Evolutionary conservation across 768 basidiomycete species (phyloP).

Genomic region (Pisolithus sp.): DNA sequence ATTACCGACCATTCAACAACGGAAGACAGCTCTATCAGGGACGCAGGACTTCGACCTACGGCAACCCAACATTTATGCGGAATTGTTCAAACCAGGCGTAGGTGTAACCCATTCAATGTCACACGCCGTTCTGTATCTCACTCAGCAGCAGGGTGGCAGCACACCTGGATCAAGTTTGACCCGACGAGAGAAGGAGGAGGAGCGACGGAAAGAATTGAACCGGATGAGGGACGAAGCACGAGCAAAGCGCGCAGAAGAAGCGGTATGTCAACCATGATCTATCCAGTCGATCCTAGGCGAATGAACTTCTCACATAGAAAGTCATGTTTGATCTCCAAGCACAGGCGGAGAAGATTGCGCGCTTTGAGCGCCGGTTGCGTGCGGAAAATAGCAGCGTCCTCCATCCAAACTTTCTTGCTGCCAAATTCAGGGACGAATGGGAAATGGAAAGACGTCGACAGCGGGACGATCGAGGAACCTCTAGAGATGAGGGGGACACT

Average conservation of each 20-base stretch:
- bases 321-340: conserved; percentile 50
- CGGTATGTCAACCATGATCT: conserved; percentile 33
- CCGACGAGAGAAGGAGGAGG: conserved; percentile 47
- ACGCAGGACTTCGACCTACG: conserved; percentile 57
- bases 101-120: conserved; percentile 11
- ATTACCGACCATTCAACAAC: conserved; percentile 21
- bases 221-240: conserved; percentile 66
- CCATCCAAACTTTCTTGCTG: conserved; percentile 56
- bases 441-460: conserved; percentile 34
- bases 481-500: conserved; percentile 26
- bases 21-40: conserved; percentile 39
- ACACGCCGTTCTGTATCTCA: neutral
- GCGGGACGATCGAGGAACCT: conserved; percentile 20
- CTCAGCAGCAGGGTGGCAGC: conserved; percentile 34
- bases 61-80: conserved; percentile 56
- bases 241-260: conserved; percentile 48
- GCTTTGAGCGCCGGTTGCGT: conserved; percentile 54
- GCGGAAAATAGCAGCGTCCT: conserved; percentile 46
- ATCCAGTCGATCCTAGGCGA: conserved; percentile 1
- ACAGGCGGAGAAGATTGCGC: conserved; percentile 53
- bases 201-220: conserved; percentile 59
- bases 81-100: conserved; percentile 51
- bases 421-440: conserved; percentile 50
- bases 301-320: conserved; percentile 29
- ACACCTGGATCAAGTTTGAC: conserved; percentile 41